Percentiles rank a stretch among this genome's conserved stretches.
Conservation (phyloP, 1,284 basidiomycete genomes). For the Cutaneotrichosporon sp. region DNA sequence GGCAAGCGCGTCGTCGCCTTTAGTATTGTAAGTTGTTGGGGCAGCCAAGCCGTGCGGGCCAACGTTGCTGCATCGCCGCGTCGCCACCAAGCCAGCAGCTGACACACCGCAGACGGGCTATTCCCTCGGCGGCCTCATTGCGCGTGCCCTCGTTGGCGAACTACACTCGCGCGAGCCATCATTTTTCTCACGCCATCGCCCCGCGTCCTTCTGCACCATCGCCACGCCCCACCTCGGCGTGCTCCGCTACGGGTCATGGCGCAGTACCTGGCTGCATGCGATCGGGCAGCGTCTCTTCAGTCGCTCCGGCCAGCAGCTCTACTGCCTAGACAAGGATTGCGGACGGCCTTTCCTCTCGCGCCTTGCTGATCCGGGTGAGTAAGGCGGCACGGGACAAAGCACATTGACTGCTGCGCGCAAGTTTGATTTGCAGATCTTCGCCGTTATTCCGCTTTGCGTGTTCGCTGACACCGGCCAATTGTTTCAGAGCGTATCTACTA, state of each 20-base stretch:
- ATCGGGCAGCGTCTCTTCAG: slow-evolving; percentile 72
- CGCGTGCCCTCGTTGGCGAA: slow-evolving; percentile 41
- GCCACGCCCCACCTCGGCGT: slow-evolving; percentile 45
- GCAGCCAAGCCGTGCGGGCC: too few species aligned
- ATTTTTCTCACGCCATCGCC: slow-evolving; percentile 37
- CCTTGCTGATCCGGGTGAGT: slow-evolving; percentile 74
- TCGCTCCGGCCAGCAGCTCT: slow-evolving; percentile 77
- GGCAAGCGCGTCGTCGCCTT: slow-evolving; percentile 31
- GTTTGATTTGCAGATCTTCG: not conserved
- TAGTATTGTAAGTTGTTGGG: slow-evolving; percentile 31
- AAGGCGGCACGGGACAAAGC: not conserved
- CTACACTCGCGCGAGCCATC: slow-evolving; percentile 34
- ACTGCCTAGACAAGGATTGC: slow-evolving; percentile 63
- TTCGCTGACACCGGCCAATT: not conserved
- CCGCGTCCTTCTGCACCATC: slow-evolving; percentile 42
- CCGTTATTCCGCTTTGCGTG: too few species aligned
- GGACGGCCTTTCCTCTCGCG: slow-evolving; percentile 67
- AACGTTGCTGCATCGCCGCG: not conserved
- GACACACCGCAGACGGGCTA: slow-evolving; percentile 41
- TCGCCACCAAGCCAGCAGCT: not conserved
- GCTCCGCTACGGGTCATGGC: slow-evolving; percentile 28
- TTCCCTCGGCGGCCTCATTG: slow-evolving; percentile 45
- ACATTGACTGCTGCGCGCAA: not conserved
- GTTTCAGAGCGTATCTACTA: slow-evolving; percentile 66
- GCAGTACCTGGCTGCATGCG: slow-evolving; percentile 45